phyloP scores from a whole-genome alignment of 2,329 filamentous ascomycete genomes.

The Lachnellula occidentalis region DNA sequence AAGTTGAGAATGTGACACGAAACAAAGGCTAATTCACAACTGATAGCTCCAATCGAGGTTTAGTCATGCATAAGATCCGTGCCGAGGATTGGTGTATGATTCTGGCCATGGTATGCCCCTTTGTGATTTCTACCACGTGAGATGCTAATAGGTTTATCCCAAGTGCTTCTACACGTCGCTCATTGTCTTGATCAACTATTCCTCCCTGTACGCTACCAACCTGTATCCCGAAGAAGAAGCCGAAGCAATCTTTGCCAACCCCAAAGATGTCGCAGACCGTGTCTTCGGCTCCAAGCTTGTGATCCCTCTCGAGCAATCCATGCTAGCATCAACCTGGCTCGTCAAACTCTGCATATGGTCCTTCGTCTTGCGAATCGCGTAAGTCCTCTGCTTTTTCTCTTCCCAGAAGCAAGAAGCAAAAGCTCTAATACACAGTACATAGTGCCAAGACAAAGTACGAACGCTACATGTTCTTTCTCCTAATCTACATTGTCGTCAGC shows the following conservation, averaged over 20 bases:
- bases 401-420: not conserved
- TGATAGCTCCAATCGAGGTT: constrained; percentile 14
- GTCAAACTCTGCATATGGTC: constrained; percentile 49
- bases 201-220: constrained; percentile 34
- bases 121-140: not conserved
- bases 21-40: not conserved
- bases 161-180: constrained; percentile 33
- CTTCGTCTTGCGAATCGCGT: constrained; percentile 31
- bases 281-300: constrained; percentile 45
- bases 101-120: constrained; percentile 30
- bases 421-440: not conserved
- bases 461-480: constrained; percentile 29
- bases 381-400: constrained; percentile 4
- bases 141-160: not conserved
- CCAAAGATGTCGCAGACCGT: constrained; percentile 37
- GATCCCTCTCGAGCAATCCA: constrained; percentile 43
- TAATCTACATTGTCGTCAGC: constrained; percentile 41
- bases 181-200: constrained; percentile 34
- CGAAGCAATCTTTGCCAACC: constrained; percentile 28
- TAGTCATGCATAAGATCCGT: constrained; percentile 13
- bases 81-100: constrained; percentile 36
- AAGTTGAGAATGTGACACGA: not conserved
- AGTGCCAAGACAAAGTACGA: not conserved
- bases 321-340: constrained; percentile 44
- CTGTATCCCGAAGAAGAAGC: constrained; percentile 34